phyloP scores from a whole-genome alignment of 2,329 filamentous ascomycete genomes.

The Elsinoe ampelina region DNA sequence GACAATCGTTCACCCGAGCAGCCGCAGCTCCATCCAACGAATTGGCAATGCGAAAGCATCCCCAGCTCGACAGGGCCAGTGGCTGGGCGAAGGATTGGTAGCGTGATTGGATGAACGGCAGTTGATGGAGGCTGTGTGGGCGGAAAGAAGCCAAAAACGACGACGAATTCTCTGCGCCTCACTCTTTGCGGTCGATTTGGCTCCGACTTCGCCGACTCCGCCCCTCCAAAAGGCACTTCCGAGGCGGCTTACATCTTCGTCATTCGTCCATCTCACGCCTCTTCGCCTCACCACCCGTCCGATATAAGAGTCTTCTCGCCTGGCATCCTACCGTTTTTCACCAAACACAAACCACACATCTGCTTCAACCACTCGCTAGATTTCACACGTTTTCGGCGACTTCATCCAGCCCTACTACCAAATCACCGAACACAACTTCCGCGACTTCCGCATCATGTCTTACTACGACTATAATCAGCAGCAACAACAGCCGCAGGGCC shows the following conservation, averaged over 20 bases:
- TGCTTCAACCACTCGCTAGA: slow-evolving; percentile 38
- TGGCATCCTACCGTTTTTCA: neutral
- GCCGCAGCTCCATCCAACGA: neutral
- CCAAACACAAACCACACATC: neutral
- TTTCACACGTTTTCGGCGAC: slow-evolving; percentile 35
- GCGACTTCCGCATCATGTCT: slow-evolving; percentile 11
- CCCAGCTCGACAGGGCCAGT: slow-evolving; percentile 5
- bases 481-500: slow-evolving; percentile 16
- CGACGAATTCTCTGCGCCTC: slow-evolving; percentile 11
- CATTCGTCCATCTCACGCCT: slow-evolving; percentile 8
- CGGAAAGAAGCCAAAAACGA: neutral
- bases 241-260: neutral
- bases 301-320: slow-evolving; percentile 1
- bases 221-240: neutral
- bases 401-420: slow-evolving; percentile 19
- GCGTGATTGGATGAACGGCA: slow-evolving; percentile 4
- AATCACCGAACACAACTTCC: slow-evolving; percentile 17
- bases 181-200: neutral
- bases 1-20: slow-evolving; percentile 7
- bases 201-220: slow-evolving; percentile 1
- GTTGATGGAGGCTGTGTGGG: neutral
- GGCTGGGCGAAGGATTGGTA: neutral
- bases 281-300: neutral
- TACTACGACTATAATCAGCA: slow-evolving; percentile 22
- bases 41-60: neutral